Evolutionary conservation across 805 yeast genomes (phyloP).

Genomic region (Candida stauntonica): DNA sequence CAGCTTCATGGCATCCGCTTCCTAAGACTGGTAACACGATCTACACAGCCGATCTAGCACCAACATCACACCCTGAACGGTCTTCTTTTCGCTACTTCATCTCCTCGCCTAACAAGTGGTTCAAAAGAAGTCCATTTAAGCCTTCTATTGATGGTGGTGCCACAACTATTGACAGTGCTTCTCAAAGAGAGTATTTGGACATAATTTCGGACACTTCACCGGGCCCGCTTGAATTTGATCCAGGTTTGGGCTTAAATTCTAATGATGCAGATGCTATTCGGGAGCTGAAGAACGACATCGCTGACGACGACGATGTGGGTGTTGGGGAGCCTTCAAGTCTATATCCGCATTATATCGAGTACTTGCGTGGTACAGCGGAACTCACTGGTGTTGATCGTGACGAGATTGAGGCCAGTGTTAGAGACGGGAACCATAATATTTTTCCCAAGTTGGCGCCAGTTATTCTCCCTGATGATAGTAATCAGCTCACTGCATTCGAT

Average conservation of each 20-base stretch:
- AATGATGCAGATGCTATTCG: background rate
- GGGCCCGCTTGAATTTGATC: background rate
- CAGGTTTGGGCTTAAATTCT: background rate
- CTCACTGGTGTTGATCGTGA: background rate
- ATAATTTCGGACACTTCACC: constrained; percentile 1
- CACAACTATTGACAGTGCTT: background rate
- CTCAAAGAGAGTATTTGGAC: constrained; percentile 1
- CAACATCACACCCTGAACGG: background rate
- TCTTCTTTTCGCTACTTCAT: constrained; percentile 1
- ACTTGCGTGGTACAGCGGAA: constrained; percentile 1
- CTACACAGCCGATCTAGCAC: constrained; percentile 2
- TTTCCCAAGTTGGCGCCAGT: background rate
- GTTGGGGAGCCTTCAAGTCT: background rate
- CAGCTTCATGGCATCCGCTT: background rate
- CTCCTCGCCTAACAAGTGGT: constrained; percentile 4
- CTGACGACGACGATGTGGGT: background rate
- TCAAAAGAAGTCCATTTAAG: background rate
- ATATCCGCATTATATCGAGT: background rate
- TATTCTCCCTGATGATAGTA: background rate
- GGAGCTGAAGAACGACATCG: background rate
- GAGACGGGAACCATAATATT: background rate
- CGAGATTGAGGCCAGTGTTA: background rate
- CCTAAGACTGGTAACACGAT: background rate
- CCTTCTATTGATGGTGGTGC: background rate
- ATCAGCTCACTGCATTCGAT: background rate